These are phyloP conservation scores for Serendipita sp. DNA, from an alignment of 768 basidiomycete genomes.

Conservation along the genomic window DNA sequence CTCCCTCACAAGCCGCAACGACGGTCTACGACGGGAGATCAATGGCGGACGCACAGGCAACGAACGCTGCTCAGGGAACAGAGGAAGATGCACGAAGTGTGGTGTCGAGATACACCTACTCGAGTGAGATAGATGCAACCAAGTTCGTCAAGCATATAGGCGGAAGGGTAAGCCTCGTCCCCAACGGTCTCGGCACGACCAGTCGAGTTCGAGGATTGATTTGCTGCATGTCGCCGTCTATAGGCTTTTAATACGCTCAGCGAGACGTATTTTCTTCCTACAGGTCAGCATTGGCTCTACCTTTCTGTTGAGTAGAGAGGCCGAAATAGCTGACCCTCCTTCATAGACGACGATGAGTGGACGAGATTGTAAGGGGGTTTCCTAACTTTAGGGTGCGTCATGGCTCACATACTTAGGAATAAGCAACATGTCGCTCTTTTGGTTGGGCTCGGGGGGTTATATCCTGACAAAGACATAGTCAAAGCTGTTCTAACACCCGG, in stretches of 20 bases:
- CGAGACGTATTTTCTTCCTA: neutral
- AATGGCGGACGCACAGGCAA: neutral
- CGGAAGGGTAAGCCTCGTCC: neutral
- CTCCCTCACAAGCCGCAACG: neutral
- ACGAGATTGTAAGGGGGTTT: neutral
- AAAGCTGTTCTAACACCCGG: neutral
- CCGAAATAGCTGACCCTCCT: neutral
- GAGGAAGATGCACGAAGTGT: neutral
- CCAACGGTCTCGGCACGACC: too few species aligned
- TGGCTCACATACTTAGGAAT: neutral
- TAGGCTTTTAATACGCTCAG: neutral
- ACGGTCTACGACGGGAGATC: neutral
- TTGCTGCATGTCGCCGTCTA: neutral
- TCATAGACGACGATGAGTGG: constrained; percentile 5
- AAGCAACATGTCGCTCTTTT: constrained; percentile 3
- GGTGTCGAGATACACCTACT: neutral
- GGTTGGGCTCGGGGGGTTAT: neutral
- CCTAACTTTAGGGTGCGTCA: neutral
- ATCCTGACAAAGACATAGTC: neutral
- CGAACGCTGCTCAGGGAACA: neutral
- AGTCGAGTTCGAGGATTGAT: neutral
- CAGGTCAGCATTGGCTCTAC: neutral
- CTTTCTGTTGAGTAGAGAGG: neutral
- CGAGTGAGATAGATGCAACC: neutral
- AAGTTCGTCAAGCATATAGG: neutral